A percentile compares a stretch with the other conserved stretches of the same genome.
Evolutionary conservation across 2,329 filamentous ascomycete species (phyloP).

Genomic region (Thielaviopsis euricoi): DNA sequence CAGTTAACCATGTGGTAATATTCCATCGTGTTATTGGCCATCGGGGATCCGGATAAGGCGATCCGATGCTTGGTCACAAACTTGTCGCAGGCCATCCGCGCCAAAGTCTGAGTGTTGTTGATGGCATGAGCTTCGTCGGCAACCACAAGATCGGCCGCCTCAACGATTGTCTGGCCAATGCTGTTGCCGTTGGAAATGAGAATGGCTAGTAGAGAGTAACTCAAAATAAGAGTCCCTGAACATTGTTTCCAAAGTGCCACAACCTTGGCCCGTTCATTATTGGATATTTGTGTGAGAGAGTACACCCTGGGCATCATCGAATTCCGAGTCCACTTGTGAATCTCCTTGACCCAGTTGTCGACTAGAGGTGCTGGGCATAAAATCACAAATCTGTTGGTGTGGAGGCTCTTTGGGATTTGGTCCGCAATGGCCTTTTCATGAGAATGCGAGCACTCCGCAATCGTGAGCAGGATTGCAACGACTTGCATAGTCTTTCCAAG

Average conservation of each 20-base stretch:
- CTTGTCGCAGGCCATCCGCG: constrained; percentile 32
- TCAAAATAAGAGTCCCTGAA: constrained; percentile 62
- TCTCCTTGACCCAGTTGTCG: constrained; percentile 70
- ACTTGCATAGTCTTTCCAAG: constrained; percentile 87
- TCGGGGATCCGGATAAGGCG: constrained; percentile 71
- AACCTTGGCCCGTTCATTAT: not conserved
- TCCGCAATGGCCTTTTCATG: constrained; percentile 34
- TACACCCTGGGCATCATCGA: constrained; percentile 7
- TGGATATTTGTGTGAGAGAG: not conserved
- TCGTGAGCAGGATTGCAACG: constrained; percentile 63
- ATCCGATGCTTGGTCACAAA: constrained; percentile 58
- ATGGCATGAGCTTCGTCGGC: constrained; percentile 74
- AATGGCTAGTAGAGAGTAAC: constrained; percentile 48
- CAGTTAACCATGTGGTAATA: constrained; percentile 81
- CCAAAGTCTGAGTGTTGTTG: constrained; percentile 41
- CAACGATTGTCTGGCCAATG: constrained; percentile 30
- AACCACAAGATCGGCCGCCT: constrained; percentile 55
- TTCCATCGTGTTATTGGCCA: constrained; percentile 70
- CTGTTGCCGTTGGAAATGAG: constrained; percentile 18
- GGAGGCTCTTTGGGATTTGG: constrained; percentile 54
- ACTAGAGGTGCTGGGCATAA: constrained; percentile 61
- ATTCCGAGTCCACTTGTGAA: constrained; percentile 30
- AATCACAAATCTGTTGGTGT: constrained; percentile 47
- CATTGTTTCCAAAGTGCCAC: constrained; percentile 36
- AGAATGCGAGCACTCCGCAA: constrained; percentile 50